Evolutionary conservation across 495 filamentous ascomycete genomes (phyloP).

Genomic region (Penicillium coffeae): DNA sequence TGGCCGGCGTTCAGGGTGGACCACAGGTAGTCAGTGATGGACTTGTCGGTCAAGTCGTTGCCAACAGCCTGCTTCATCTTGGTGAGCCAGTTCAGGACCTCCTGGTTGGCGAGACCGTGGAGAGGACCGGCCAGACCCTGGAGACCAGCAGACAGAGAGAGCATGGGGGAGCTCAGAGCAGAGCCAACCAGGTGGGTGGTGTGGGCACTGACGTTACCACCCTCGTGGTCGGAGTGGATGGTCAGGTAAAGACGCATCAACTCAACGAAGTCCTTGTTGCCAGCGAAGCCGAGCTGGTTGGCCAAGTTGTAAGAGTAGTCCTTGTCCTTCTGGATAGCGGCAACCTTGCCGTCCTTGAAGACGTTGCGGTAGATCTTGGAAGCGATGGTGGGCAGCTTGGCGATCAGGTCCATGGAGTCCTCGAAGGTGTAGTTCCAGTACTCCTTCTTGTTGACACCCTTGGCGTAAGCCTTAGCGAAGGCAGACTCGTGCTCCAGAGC

Average conservation of each 20-base stretch:
- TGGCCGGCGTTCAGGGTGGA: slow-evolving; percentile 89
- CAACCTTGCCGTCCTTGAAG: slow-evolving; percentile 99
- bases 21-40: slow-evolving; percentile 98
- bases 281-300: slow-evolving; percentile 94
- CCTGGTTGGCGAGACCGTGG: slow-evolving; percentile 98
- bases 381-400: slow-evolving; percentile 97
- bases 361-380: slow-evolving; percentile 99
- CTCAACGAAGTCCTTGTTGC: slow-evolving; percentile 96
- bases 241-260: slow-evolving; percentile 97
- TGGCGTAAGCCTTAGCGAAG: slow-evolving; percentile 96
- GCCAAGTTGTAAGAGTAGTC: slow-evolving; percentile 98
- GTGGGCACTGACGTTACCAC: slow-evolving; percentile 97
- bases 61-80: slow-evolving; percentile 97
- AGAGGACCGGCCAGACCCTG: slow-evolving; percentile 97
- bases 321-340: slow-evolving; percentile 92
- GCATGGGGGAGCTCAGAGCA: slow-evolving; percentile 94
- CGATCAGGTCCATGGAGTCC: slow-evolving; percentile 99
- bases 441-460: slow-evolving; percentile 96
- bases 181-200: slow-evolving; percentile 97
- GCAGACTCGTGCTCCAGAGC: slow-evolving; percentile 97
- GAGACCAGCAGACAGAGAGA: slow-evolving; percentile 91
- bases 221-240: slow-evolving; percentile 99
- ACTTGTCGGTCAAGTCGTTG: slow-evolving; percentile 89
- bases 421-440: slow-evolving; percentile 99
- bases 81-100: slow-evolving; percentile 96